Conservation (phyloP, 768 basidiomycete species). For the Mycena pura region DNA sequence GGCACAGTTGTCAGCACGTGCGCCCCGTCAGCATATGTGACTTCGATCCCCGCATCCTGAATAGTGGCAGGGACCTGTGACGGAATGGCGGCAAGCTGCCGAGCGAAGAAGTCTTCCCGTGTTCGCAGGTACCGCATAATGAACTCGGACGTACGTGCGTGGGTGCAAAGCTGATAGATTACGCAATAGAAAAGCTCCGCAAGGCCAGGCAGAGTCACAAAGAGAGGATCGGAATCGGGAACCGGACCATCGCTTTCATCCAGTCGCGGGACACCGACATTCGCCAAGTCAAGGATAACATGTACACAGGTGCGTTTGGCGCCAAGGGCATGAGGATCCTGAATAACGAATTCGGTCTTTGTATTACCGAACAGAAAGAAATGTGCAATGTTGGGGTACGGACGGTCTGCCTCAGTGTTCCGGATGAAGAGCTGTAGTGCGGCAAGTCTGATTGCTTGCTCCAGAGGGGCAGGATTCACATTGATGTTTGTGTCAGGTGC, state of each 20-base stretch:
- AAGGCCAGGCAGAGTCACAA: slow-evolving; percentile 70
- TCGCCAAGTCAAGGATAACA: slow-evolving; percentile 79
- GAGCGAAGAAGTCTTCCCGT: slow-evolving; percentile 86
- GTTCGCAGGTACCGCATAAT: slow-evolving; percentile 88
- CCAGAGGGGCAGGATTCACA: slow-evolving; percentile 51
- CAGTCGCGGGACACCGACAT: slow-evolving; percentile 69
- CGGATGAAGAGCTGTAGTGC: slow-evolving; percentile 84
- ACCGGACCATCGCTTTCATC: slow-evolving; percentile 48
- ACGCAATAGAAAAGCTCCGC: slow-evolving; percentile 88
- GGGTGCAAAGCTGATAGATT: slow-evolving; percentile 86
- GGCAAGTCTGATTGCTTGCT: slow-evolving; percentile 75
- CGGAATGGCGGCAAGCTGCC: slow-evolving; percentile 82
- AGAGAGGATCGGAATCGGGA: slow-evolving; percentile 57
- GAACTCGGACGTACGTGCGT: slow-evolving; percentile 80
- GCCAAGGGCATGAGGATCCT: slow-evolving; percentile 80
- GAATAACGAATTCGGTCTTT: slow-evolving; percentile 67
- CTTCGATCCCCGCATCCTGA: slow-evolving; percentile 60
- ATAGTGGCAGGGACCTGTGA: slow-evolving; percentile 60
- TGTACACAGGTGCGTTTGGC: slow-evolving; percentile 78
- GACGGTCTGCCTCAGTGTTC: slow-evolving; percentile 65
- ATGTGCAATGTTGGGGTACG: slow-evolving; percentile 87
- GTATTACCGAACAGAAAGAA: slow-evolving; percentile 80
- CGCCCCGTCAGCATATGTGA: slow-evolving; percentile 75
- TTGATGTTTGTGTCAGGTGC: slow-evolving; percentile 57
- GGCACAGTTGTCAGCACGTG: slow-evolving; percentile 72